phyloP scores from a whole-genome alignment of 352 stramenopile species.

The Globisporangium barbulae region DNA sequence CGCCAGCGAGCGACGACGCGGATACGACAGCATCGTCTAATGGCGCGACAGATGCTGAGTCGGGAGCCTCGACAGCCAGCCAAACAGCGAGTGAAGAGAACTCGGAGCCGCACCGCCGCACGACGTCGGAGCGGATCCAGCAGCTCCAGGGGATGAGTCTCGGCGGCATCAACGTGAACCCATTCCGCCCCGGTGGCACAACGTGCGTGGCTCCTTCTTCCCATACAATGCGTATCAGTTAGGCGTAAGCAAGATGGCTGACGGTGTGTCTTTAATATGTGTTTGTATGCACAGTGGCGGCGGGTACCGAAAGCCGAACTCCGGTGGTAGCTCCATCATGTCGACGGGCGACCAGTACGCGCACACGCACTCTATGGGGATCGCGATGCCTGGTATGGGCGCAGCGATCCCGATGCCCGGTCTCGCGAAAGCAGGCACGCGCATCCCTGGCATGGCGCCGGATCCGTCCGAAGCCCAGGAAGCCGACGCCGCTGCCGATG shows the following conservation, averaged over 20 bases:
- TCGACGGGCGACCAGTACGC: constrained; percentile 81
- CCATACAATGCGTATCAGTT: not conserved
- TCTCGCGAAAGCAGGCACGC: constrained; percentile 59
- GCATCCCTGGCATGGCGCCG: constrained; percentile 61
- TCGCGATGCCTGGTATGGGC: constrained; percentile 79
- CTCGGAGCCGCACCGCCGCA: constrained; percentile 16
- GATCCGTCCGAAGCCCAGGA: constrained; percentile 22
- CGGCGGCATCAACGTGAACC: constrained; percentile 83
- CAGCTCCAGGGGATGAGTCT: constrained; percentile 68
- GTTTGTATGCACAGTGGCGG: constrained; percentile 22
- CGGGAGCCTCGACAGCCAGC: constrained; percentile 7
- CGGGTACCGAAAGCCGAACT: constrained; percentile 38
- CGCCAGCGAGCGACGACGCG: constrained; percentile 15
- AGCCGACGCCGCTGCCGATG: constrained; percentile 31
- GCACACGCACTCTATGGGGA: constrained; percentile 60
- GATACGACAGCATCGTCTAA: not conserved
- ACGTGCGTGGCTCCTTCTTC: constrained; percentile 13
- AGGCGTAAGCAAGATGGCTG: not conserved
- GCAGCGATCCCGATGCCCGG: constrained; percentile 82
- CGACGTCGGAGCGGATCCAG: constrained; percentile 59
- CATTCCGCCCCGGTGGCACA: constrained; percentile 51
- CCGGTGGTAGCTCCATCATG: constrained; percentile 64
- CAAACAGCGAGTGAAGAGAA: constrained; percentile 13
- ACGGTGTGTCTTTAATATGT: not conserved
- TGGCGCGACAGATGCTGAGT: not conserved